These are phyloP conservation scores for Nakaseomyces kungkrabaensis DNA, from an alignment of 1,139 yeast genomes.

Conservation along the genomic window DNA sequence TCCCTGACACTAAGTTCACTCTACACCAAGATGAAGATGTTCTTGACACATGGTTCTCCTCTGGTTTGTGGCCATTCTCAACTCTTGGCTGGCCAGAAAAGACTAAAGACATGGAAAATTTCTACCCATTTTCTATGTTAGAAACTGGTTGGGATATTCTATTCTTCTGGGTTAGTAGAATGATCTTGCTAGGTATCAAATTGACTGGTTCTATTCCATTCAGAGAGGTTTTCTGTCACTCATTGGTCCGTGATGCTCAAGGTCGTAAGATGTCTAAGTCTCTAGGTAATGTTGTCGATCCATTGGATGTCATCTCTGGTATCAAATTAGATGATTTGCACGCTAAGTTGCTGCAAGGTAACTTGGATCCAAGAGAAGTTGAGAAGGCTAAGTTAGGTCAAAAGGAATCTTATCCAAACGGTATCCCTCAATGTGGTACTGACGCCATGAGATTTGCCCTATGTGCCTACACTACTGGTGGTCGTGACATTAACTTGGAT, in stretches of 20 bases:
- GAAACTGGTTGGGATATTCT: slow-evolving; percentile 99
- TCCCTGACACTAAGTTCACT: slow-evolving; percentile 59
- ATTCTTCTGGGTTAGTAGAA: slow-evolving; percentile 97
- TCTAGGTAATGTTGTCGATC: slow-evolving; percentile 92
- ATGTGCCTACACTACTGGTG: slow-evolving; percentile 98
- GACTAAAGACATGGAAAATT: slow-evolving; percentile 62
- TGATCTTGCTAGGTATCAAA: slow-evolving; percentile 86
- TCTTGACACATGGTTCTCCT: slow-evolving; percentile 96
- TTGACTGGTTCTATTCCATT: slow-evolving; percentile 88
- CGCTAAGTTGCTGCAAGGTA: slow-evolving; percentile 67
- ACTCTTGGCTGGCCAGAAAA: slow-evolving; percentile 93
- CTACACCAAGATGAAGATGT: slow-evolving; percentile 96
- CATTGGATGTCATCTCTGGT: slow-evolving; percentile 87
- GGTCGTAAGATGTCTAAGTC: slow-evolving; percentile 99
- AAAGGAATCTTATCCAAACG: slow-evolving; percentile 82
- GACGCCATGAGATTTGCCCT: slow-evolving; percentile 96
- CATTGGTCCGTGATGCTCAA: slow-evolving; percentile 97
- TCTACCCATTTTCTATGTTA: slow-evolving; percentile 84
- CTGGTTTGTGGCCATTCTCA: slow-evolving; percentile 97
- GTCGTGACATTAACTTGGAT: slow-evolving; percentile 94
- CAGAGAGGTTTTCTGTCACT: slow-evolving; percentile 95
- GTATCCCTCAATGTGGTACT: slow-evolving; percentile 99
- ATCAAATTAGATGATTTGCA: slow-evolving; percentile 72
- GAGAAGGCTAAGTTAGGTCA: slow-evolving; percentile 86
- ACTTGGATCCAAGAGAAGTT: slow-evolving; percentile 82